A percentile compares a stretch with the other conserved stretches of the same genome.
phyloP scores from a whole-genome alignment of 2,329 filamentous ascomycete genomes.

The Trichoderma lentiforme region DNA sequence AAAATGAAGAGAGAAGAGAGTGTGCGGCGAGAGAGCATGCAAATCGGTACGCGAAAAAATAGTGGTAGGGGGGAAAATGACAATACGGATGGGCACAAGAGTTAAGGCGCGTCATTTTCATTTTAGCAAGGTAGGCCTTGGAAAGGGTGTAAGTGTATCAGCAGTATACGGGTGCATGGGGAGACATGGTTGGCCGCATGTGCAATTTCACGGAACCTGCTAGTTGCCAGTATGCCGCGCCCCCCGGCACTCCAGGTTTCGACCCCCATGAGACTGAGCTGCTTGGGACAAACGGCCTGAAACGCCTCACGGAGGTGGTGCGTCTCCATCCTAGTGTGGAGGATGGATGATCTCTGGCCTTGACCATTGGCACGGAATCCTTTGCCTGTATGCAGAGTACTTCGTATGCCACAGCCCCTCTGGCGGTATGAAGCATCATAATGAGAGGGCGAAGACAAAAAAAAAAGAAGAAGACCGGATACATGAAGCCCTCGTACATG shows the following conservation, averaged over 20 bases:
- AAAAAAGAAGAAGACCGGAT: not conserved
- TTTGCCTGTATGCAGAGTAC: not conserved
- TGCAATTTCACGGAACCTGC: slow-evolving; percentile 8
- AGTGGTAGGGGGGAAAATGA: slow-evolving; percentile 1
- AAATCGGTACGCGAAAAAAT: slow-evolving; percentile 1
- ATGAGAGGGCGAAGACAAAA: not conserved
- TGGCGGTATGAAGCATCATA: not conserved
- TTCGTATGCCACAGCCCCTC: not conserved
- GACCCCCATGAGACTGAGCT: slow-evolving; percentile 5
- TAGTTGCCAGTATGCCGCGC: slow-evolving; percentile 1
- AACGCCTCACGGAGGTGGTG: slow-evolving; percentile 12
- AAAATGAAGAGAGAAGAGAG: slow-evolving; percentile 6
- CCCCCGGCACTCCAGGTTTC: slow-evolving; percentile 13
- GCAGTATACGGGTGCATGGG: not conserved
- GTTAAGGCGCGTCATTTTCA: slow-evolving; percentile 15
- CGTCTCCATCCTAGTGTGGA: slow-evolving; percentile 7
- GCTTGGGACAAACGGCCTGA: slow-evolving; percentile 9
- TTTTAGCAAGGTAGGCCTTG: slow-evolving; percentile 7
- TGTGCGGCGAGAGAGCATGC: slow-evolving; percentile 9
- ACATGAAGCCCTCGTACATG: not conserved
- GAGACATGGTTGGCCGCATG: slow-evolving; percentile 1
- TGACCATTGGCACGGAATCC: not conserved
- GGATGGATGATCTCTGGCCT: not conserved
- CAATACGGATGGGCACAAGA: slow-evolving; percentile 8
- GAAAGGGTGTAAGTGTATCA: slow-evolving; percentile 16